Evolutionary conservation across 164 flowering plant species (phyloP).

Genomic region (Tinospora cordifolia): DNA sequence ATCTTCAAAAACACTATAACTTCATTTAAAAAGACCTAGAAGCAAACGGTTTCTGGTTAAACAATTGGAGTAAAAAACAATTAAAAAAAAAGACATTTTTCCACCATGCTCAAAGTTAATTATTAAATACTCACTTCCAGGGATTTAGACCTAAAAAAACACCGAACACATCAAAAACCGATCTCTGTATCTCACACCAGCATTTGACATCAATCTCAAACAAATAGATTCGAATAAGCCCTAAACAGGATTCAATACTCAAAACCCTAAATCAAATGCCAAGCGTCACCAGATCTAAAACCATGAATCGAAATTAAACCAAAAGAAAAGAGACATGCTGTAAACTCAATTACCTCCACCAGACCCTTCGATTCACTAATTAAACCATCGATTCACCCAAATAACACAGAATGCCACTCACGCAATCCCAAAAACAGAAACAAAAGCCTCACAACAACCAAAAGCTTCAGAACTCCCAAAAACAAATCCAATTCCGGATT

Average conservation of each 20-base stretch:
- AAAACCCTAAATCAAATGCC: background rate
- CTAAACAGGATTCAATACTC: background rate
- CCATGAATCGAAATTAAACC: background rate
- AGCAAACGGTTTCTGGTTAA: background rate
- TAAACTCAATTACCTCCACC: conserved; percentile 3
- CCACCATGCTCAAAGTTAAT: background rate
- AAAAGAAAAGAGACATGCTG: background rate
- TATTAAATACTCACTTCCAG: background rate
- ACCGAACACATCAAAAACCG: background rate
- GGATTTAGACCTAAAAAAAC: background rate
- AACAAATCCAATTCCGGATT: conserved; percentile 1
- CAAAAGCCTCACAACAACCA: background rate
- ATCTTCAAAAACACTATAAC: background rate
- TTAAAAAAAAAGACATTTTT: background rate
- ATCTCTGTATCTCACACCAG: background rate
- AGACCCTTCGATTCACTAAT: conserved; percentile 2
- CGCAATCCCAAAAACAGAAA: background rate
- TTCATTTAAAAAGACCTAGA: too few relatives aligned
- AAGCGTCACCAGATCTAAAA: background rate
- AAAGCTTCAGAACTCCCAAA: background rate
- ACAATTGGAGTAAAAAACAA: background rate
- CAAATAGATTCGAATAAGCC: background rate
- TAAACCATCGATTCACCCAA: background rate
- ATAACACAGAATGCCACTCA: conserved; percentile 3
- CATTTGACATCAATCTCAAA: background rate